A percentile compares a stretch with the other conserved stretches of the same genome.
These are phyloP conservation scores for Fusarium solani-melongenae DNA, from an alignment of 2,329 filamentous ascomycete genomes.

Conservation along the genomic window DNA sequence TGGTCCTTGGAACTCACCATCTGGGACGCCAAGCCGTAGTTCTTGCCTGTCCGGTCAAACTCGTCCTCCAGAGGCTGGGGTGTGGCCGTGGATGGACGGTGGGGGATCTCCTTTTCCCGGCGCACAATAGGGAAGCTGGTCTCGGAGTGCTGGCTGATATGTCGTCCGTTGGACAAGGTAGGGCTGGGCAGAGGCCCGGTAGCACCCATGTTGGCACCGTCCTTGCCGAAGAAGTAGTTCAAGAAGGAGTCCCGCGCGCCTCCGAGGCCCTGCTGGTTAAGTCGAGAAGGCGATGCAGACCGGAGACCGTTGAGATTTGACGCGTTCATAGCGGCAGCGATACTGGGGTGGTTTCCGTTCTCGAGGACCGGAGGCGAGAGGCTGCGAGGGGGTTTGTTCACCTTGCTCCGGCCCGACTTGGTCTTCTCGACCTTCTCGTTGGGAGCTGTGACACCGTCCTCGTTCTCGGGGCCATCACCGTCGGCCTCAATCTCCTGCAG, in stretches of 20 bases:
- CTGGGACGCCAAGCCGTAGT: constrained; percentile 59
- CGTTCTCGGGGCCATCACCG: constrained; percentile 74
- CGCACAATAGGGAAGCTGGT: constrained; percentile 86
- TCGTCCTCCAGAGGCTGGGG: constrained; percentile 54
- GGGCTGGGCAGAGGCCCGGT: constrained; percentile 49
- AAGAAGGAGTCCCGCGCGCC: constrained; percentile 89
- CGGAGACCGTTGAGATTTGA: constrained; percentile 63
- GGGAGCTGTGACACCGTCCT: constrained; percentile 54
- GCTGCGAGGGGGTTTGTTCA: constrained; percentile 69
- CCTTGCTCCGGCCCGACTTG: constrained; percentile 44
- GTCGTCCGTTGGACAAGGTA: constrained; percentile 58
- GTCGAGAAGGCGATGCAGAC: constrained; percentile 58
- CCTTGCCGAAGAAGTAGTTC: constrained; percentile 99
- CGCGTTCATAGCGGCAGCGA: constrained; percentile 67
- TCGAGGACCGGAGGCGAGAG: constrained; percentile 84
- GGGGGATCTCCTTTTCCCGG: constrained; percentile 69
- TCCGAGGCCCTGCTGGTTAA: constrained; percentile 69
- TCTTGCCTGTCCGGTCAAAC: constrained; percentile 55
- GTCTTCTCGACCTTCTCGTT: constrained; percentile 66
- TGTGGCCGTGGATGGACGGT: constrained; percentile 58
- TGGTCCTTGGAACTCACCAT: constrained; percentile 63
- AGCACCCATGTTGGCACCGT: constrained; percentile 66
- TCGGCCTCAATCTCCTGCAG: constrained; percentile 88
- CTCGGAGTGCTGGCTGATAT: constrained; percentile 83
- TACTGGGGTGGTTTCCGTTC: constrained; percentile 65